Conservation (phyloP, 1,284 basidiomycete species). For the Tranzscheliella williamsii region DNA sequence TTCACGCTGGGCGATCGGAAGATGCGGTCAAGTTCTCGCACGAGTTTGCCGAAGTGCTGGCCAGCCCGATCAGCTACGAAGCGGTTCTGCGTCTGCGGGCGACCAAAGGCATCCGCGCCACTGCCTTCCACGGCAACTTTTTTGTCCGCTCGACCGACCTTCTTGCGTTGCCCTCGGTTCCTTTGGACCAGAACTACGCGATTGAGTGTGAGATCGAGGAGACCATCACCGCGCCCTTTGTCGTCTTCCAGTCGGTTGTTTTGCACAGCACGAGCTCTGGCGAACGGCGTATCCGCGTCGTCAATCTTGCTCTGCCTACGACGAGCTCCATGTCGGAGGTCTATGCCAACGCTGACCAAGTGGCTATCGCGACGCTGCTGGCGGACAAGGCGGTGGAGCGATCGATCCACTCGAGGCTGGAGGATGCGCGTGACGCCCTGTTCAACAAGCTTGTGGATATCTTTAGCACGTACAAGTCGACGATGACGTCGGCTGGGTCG, state of each 20-base stretch:
- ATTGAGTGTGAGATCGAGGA: conserved; percentile 98
- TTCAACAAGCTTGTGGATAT: conserved; percentile 90
- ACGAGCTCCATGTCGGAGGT: conserved; percentile 90
- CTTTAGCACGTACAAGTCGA: conserved; percentile 87
- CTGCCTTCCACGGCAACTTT: conserved; percentile 99
- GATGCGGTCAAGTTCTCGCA: conserved; percentile 98
- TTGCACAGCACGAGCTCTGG: conserved; percentile 94
- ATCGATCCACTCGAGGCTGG: conserved; percentile 79
- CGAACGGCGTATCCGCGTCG: conserved; percentile 93
- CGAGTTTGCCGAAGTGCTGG: conserved; percentile 89
- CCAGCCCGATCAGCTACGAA: conserved; percentile 93
- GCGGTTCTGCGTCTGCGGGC: conserved; percentile 97
- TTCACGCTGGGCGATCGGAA: conserved; percentile 89
- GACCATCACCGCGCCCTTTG: conserved; percentile 85
- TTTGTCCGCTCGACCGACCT: conserved; percentile 98
- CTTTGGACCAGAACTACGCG: conserved; percentile 92
- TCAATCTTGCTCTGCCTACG: conserved; percentile 89
- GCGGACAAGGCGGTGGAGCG: conserved; percentile 98
- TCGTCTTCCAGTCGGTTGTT: conserved; percentile 94
- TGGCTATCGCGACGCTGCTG: conserved; percentile 84
- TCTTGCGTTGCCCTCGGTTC: conserved; percentile 92
- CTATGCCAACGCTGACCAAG: conserved; percentile 91
- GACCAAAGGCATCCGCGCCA: conserved; percentile 80
- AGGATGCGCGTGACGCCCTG: conserved; percentile 89
- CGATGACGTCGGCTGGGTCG: conserved; percentile 89